These are phyloP conservation scores for Trametes hirsuta DNA, from an alignment of 1,284 basidiomycete species.

Conservation along the genomic window DNA sequence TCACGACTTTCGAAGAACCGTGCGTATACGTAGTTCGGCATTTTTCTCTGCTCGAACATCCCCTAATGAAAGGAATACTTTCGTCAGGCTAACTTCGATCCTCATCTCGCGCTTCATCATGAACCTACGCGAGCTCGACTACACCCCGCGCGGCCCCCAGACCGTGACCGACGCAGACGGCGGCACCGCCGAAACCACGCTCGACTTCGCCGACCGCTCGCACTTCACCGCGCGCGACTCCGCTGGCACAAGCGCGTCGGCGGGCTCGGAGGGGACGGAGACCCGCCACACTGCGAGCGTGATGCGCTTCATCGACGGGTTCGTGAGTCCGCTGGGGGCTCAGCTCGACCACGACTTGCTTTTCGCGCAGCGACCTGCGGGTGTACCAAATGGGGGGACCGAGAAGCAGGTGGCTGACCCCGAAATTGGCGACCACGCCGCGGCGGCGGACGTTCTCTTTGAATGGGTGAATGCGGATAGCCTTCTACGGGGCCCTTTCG, in stretches of 20 bases:
- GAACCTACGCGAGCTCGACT: slow-evolving; percentile 9
- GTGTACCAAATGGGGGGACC: not conserved
- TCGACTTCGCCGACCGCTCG: slow-evolving; percentile 7
- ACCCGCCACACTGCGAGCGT: not conserved
- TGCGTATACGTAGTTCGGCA: too few relatives aligned
- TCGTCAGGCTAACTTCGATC: too few relatives aligned
- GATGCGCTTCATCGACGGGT: not conserved
- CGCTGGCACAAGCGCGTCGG: not conserved
- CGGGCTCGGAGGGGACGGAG: not conserved
- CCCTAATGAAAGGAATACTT: too few relatives aligned
- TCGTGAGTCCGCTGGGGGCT: slow-evolving; percentile 6
- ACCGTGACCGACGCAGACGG: not conserved
- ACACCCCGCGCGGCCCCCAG: not conserved
- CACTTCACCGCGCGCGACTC: not conserved
- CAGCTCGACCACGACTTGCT: slow-evolving; percentile 7
- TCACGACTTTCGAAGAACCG: not conserved
- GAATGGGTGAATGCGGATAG: not conserved
- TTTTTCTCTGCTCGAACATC: too few relatives aligned
- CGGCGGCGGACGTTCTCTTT: not conserved
- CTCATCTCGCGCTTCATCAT: slow-evolving; percentile 12
- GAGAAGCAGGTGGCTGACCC: not conserved
- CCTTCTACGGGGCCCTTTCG: not conserved
- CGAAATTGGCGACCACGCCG: too few relatives aligned
- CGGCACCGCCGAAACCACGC: not conserved
- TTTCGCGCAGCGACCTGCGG: not conserved